A percentile compares a stretch with the other conserved stretches of the same genome.
Conservation (phyloP, 768 basidiomycete species). For the Pleurotus salmoneostramineus region DNA sequence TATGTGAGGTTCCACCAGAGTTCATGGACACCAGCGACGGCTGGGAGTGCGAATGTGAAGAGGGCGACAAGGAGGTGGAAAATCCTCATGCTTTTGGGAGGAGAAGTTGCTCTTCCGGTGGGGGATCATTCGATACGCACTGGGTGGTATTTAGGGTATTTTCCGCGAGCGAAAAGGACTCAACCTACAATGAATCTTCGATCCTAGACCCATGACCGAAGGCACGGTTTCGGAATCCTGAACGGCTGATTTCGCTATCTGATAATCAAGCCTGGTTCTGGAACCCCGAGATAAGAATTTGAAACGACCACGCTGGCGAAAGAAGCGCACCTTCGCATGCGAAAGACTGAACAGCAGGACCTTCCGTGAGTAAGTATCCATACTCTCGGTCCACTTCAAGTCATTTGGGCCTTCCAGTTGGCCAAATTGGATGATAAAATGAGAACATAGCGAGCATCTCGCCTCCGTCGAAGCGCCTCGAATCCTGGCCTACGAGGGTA, state of each 20-base stretch:
- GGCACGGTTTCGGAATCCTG: not conserved
- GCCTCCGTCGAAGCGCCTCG: no score
- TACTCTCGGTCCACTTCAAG: no score
- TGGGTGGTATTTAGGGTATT: not conserved
- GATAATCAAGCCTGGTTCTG: slow-evolving; percentile 2
- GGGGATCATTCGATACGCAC: not conserved
- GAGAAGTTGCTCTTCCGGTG: slow-evolving; percentile 4
- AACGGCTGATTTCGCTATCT: slow-evolving; percentile 6
- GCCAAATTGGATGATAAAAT: no score
- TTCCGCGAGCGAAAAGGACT: slow-evolving; percentile 4
- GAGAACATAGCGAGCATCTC: no score
- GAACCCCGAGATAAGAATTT: not conserved
- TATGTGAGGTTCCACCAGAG: slow-evolving; percentile 93
- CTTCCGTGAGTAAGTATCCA: no score
- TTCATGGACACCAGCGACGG: slow-evolving; percentile 65
- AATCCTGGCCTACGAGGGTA: no score
- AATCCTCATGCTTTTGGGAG: slow-evolving; percentile 15
- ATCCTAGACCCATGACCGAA: not conserved
- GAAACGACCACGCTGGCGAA: not conserved
- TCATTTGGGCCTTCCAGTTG: no score
- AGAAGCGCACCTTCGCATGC: not conserved
- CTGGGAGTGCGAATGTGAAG: slow-evolving; percentile 25
- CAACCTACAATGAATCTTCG: not conserved
- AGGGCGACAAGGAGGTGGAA: slow-evolving; percentile 25
- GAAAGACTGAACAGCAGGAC: not conserved